These are phyloP conservation scores for Pyrenophora tritici-repentis DNA, from an alignment of 2,329 filamentous ascomycete species.

Conservation along the genomic window DNA sequence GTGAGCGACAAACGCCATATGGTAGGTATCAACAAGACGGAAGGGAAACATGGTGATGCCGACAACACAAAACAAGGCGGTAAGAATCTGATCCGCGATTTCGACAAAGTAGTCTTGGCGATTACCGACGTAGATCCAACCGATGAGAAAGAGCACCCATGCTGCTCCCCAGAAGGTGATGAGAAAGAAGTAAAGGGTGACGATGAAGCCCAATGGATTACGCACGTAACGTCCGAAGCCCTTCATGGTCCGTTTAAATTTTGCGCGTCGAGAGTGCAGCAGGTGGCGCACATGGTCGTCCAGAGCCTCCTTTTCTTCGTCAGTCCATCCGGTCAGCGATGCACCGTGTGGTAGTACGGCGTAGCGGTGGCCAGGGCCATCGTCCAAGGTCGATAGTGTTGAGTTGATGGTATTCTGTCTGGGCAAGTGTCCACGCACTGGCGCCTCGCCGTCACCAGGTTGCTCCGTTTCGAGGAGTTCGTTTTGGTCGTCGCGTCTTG, in stretches of 20 bases:
- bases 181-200: slow-evolving; percentile 84
- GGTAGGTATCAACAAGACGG: slow-evolving; percentile 80
- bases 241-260: slow-evolving; percentile 76
- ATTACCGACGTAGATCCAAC: slow-evolving; percentile 80
- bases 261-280: slow-evolving; percentile 77
- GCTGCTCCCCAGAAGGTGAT: slow-evolving; percentile 84
- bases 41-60: slow-evolving; percentile 71
- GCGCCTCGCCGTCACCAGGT: slow-evolving; percentile 20
- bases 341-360: slow-evolving; percentile 78
- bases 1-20: slow-evolving; percentile 79
- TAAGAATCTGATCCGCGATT: slow-evolving; percentile 62
- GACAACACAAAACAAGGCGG: slow-evolving; percentile 66
- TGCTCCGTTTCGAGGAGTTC: slow-evolving; percentile 25
- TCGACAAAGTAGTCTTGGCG: slow-evolving; percentile 66
- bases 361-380: slow-evolving; percentile 65
- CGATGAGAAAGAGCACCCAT: slow-evolving; percentile 88
- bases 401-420: slow-evolving; percentile 38
- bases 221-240: slow-evolving; percentile 81
- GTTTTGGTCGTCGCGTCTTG: slow-evolving; percentile 18
- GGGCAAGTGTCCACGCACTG: slow-evolving; percentile 15
- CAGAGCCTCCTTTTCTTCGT: slow-evolving; percentile 73
- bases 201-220: slow-evolving; percentile 74
- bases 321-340: slow-evolving; percentile 74
- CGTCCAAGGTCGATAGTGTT: slow-evolving; percentile 41
- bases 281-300: slow-evolving; percentile 88